These are phyloP conservation scores for Saitozyma sp. DNA, from an alignment of 768 basidiomycete species.

Conservation along the genomic window DNA sequence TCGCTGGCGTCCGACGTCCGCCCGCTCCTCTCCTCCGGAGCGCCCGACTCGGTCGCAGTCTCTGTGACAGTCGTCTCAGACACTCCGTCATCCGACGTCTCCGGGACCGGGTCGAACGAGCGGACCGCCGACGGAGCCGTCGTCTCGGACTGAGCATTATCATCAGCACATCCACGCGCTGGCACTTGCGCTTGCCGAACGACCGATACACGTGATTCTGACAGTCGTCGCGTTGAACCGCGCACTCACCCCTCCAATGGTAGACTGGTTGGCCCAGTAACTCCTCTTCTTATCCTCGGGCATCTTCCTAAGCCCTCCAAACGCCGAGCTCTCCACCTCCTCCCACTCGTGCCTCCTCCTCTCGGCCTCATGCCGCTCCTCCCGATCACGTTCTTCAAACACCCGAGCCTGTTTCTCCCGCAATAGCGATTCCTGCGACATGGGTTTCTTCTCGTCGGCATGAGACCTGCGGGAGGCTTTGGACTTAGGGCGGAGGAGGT, in stretches of 20 bases:
- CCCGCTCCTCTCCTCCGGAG: conserved; percentile 1
- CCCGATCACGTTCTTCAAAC: conserved; percentile 20
- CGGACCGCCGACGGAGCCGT: conserved; percentile 18
- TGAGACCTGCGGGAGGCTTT: background rate
- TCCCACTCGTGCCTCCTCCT: conserved; percentile 33
- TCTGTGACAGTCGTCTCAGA: conserved; percentile 9
- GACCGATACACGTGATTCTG: background rate
- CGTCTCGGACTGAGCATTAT: conserved; percentile 20
- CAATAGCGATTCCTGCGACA: conserved; percentile 17
- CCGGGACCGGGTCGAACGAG: conserved; percentile 15
- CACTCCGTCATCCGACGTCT: conserved; percentile 9
- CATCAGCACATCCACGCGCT: background rate
- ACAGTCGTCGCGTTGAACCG: background rate
- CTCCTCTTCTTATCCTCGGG: conserved; percentile 22
- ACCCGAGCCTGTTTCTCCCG: conserved; percentile 9
- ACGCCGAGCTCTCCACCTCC: conserved; percentile 26
- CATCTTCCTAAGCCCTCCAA: conserved; percentile 23
- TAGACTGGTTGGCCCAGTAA: conserved; percentile 11
- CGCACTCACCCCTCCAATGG: conserved; percentile 34
- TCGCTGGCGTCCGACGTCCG: background rate
- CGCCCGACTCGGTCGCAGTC: conserved; percentile 17
- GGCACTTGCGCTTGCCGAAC: background rate
- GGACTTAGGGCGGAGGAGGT: conserved; percentile 17
- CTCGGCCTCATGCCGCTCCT: conserved; percentile 27
- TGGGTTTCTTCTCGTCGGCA: conserved; percentile 3